Evolutionary conservation across 192 early-diverging fungal species (phyloP).

Genomic region (Spinellus fusiger): DNA sequence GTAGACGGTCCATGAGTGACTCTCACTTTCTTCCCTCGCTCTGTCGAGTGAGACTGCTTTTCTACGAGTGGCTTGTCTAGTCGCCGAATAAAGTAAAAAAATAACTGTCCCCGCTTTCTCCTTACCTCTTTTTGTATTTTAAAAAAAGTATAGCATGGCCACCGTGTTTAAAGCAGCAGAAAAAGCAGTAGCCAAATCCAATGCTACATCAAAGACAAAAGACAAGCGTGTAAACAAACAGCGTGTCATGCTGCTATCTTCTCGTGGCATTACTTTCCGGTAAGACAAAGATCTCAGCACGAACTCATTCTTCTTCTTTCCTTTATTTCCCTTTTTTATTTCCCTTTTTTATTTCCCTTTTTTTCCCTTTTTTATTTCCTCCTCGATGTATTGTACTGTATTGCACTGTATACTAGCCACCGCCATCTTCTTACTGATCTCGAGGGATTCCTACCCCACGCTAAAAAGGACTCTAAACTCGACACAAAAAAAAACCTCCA

Average conservation of each 20-base stretch:
- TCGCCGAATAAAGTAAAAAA: constrained; percentile 1
- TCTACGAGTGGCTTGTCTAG: neutral
- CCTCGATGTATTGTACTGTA: no score
- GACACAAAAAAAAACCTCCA: constrained; percentile 87
- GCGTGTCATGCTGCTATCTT: constrained; percentile 81
- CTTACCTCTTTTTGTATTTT: neutral
- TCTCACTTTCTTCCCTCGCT: neutral
- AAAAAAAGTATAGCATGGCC: constrained; percentile 32
- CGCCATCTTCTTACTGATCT: constrained; percentile 92
- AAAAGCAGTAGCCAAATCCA: constrained; percentile 9
- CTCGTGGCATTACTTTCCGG: constrained; percentile 82
- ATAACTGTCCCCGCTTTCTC: neutral
- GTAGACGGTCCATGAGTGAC: neutral
- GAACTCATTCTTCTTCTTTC: neutral
- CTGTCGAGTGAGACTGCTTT: neutral
- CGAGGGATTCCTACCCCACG: constrained; percentile 81
- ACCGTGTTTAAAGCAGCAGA: constrained; percentile 35
- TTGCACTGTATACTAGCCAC: constrained; percentile 49
- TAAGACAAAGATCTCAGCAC: constrained; percentile 27
- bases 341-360: neutral
- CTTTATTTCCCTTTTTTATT: neutral
- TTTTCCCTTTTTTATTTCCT: constrained; percentile 2
- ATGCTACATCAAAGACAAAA: constrained; percentile 34
- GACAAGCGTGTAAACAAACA: constrained; percentile 77
- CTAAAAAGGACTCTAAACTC: constrained; percentile 94